Percentiles rank a stretch among this genome's conserved stretches.
Evolutionary conservation across 176 grass and related monocot species (phyloP).

Genomic region (Triticum turgidum): DNA sequence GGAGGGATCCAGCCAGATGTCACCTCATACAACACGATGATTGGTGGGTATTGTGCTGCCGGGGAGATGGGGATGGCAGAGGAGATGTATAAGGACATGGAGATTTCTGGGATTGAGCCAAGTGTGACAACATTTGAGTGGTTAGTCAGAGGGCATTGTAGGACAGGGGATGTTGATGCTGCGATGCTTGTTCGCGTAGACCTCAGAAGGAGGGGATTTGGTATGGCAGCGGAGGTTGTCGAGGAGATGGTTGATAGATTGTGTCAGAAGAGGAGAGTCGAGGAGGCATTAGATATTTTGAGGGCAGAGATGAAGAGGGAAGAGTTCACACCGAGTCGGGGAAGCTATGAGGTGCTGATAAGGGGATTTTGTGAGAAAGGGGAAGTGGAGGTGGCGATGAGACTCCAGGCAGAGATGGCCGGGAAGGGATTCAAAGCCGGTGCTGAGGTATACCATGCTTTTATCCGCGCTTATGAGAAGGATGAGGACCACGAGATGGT

Average conservation of each 20-base stretch:
- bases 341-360: slow-evolving; percentile 45
- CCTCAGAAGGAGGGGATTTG: slow-evolving; percentile 57
- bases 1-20: slow-evolving; percentile 42
- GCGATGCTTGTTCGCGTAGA: slow-evolving; percentile 56
- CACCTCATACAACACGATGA: slow-evolving; percentile 54
- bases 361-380: slow-evolving; percentile 48
- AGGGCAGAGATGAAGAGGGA: slow-evolving; percentile 57
- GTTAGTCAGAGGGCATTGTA: slow-evolving; percentile 56
- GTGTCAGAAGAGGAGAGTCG: slow-evolving; percentile 39
- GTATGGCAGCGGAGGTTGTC: slow-evolving; percentile 25
- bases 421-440: slow-evolving; percentile 55
- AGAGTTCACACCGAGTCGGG: slow-evolving; percentile 42
- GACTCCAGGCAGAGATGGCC: slow-evolving; percentile 69
- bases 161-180: slow-evolving; percentile 17
- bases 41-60: slow-evolving; percentile 41
- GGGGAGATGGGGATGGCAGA: slow-evolving; percentile 46
- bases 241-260: slow-evolving; percentile 51
- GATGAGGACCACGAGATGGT: slow-evolving; percentile 41
- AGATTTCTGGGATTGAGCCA: slow-evolving; percentile 38
- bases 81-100: slow-evolving; percentile 61
- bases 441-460: slow-evolving; percentile 40
- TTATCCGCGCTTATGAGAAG: slow-evolving; percentile 44
- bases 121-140: slow-evolving; percentile 48
- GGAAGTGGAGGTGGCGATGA: slow-evolving; percentile 54
- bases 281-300: slow-evolving; percentile 48